Percentiles rank a stretch among this genome's conserved stretches.
These are phyloP conservation scores for Chalciporus sp. DNA, from an alignment of 1,284 basidiomycete genomes.

Conservation along the genomic window DNA sequence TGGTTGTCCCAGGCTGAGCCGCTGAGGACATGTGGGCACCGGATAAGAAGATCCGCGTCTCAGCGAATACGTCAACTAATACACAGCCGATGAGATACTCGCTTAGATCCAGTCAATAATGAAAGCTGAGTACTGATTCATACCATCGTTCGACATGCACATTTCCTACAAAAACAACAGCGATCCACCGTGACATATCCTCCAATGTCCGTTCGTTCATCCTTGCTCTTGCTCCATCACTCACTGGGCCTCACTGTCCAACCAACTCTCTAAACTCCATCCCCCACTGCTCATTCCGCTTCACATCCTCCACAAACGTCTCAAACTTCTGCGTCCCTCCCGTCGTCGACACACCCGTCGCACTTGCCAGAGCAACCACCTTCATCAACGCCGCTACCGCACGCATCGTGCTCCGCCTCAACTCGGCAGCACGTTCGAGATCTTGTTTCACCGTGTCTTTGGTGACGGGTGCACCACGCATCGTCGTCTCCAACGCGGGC, in stretches of 20 bases:
- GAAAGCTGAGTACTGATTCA: too few relatives aligned
- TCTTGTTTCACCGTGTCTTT: slow-evolving; percentile 98
- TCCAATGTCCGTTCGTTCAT: too few relatives aligned
- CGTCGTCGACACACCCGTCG: slow-evolving; percentile 56
- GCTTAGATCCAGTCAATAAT: too few relatives aligned
- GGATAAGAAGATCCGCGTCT: too few relatives aligned
- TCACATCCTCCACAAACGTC: slow-evolving; percentile 69
- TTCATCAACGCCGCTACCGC: slow-evolving; percentile 86
- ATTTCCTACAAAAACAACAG: too few relatives aligned
- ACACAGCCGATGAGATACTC: too few relatives aligned
- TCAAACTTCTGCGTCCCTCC: slow-evolving; percentile 60
- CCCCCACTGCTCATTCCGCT: slow-evolving; percentile 64
- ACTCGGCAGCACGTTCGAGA: slow-evolving; percentile 88
- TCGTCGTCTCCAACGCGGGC: slow-evolving; percentile 80
- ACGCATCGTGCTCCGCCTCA: slow-evolving; percentile 86
- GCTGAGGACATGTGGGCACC: too few relatives aligned
- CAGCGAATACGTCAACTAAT: too few relatives aligned
- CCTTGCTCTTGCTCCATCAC: too few relatives aligned
- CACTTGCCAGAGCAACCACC: slow-evolving; percentile 52
- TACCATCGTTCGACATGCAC: too few relatives aligned
- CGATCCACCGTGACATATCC: too few relatives aligned
- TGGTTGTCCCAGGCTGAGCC: too few relatives aligned
- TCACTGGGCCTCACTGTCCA: slow-evolving; percentile 29
- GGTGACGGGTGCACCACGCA: slow-evolving; percentile 89
- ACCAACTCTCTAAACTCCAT: slow-evolving; percentile 66